Base-by-base conservation (phyloP, 768 basidiomycete species). In the Xerocomus brunneocitrinus region DNA sequence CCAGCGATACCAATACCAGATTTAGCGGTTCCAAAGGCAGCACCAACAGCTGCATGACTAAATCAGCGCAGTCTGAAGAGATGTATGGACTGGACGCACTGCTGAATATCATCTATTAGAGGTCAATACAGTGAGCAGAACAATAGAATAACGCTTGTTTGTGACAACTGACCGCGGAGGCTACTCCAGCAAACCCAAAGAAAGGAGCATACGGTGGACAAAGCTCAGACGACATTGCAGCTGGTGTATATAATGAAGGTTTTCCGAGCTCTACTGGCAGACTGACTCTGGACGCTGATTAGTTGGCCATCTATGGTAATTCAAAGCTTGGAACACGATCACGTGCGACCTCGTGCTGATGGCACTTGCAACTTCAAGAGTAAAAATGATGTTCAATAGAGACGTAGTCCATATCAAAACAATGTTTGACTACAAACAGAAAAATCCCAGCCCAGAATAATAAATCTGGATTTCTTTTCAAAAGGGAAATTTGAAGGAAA, bases 1-100 rank as follows among this genome's bases (percentile, higher is more conserved):
- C 97, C 95, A 52, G 97, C 86, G 65, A 98, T 98, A 24, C 95
- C 95, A 61, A 99, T 97, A 14, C 97, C 97, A 35, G 95, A 82
- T 72, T 99, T 99, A 27, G 94, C 85, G 1, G 95, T 99, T 30
- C 95, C 95, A 70, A 90, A 91, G 3, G 97, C 95, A 57, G 97
- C 95, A 56, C 95, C 97, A 38, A 95, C 75, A 54, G 95, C 95
- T 90, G 67, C 56, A 46, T 10, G 45, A 19, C 24, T 2, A 46
- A 27, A 41, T 65, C 39, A 59, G 49, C 48, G 55, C 25, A 58
- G 50, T 50, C 52, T 12, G 27, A 44, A 42, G 43, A 44, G 28
- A n/a, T 16, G 8, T 24, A 10, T 42, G 44, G n/a, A 42, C 14
- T 34, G 41, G 38, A 83, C 92, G 68, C 70, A 95, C 93, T 95